Base-by-base conservation (phyloP, 2,329 filamentous ascomycete genomes). In the Xylariaceae sp. region DNA sequence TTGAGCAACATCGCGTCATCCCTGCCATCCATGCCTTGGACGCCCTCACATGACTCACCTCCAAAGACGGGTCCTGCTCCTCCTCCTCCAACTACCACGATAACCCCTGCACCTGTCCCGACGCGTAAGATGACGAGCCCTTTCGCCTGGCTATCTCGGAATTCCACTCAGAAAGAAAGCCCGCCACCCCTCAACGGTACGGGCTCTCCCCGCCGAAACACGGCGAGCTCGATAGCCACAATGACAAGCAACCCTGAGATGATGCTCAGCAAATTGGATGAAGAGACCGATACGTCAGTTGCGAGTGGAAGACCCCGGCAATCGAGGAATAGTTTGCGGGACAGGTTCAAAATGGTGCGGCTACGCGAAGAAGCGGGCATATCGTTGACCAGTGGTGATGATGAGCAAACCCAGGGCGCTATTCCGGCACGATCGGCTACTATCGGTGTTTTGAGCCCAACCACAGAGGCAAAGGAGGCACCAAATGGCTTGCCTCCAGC, bases 111-210 rank as follows among this genome's bases (percentile, higher is more conserved):
- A 47, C 60, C 46, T 14, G 64, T 70, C 2, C 64, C 68, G 9
- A 50, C 74, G 43, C 73, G 88, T 56, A 94, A 92, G 61, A 75
- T 94, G 39, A 89, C 86, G 7, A 87, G 86, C 51, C 87, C 85
- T n/a, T 94, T 94, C 54, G 78, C 86, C 27, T 90, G 86, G 81
- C 73, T 94, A 27, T 87, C 86, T 21, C 72, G 87, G 50, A 82
- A 73, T 59, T 76, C 78, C 9, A 71, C 73, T 24, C 68, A 71
- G 3, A 73, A 74, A 48, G 71, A 78, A 7, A 54, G 58, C 14
- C 60, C 68, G 29, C 72, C 76, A 36, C 73, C 83, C 13, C 32
- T 46, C 11, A 27, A 54, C 54, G 33, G 55, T 52, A 43, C 50
- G 40, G 56, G 73, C 44, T 66, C 73, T 21, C 54, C 73, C 44